Percentiles rank a stretch among this genome's conserved stretches.
These are phyloP conservation scores for Cystobasidiaceae sp. DNA, from an alignment of 1,284 basidiomycete species.

Conservation along the genomic window DNA sequence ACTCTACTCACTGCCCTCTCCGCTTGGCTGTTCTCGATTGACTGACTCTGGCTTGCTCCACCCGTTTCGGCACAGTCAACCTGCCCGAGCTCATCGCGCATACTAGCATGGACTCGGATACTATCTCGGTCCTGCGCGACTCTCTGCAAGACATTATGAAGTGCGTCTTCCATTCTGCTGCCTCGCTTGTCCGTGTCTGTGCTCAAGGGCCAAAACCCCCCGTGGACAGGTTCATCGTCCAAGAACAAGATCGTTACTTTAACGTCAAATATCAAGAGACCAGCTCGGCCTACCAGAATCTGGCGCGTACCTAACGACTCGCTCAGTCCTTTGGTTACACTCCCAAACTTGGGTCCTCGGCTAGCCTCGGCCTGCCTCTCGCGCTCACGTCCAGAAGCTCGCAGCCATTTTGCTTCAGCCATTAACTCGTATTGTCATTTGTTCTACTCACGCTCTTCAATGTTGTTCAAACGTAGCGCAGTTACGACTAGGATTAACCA, in stretches of 20 bases:
- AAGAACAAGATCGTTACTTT: conserved; percentile 49
- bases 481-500: too few species aligned
- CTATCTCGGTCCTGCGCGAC: conserved; percentile 73
- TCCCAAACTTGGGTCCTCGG: too few species aligned
- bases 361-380: too few species aligned
- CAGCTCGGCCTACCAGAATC: conserved; percentile 48
- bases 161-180: conserved; percentile 56
- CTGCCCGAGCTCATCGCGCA: conserved; percentile 70
- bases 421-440: too few species aligned
- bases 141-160: conserved; percentile 82
- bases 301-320: not conserved
- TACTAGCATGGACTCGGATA: conserved; percentile 86
- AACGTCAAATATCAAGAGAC: conserved; percentile 50
- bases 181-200: not conserved
- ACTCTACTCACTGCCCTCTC: not conserved
- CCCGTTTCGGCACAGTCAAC: conserved; percentile 49
- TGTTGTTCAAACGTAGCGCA: too few species aligned
- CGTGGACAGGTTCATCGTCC: conserved; percentile 49
- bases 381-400: too few species aligned
- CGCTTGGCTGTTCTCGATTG: not conserved
- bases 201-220: not conserved
- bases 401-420: too few species aligned
- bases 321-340: not conserved
- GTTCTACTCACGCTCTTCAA: too few species aligned
- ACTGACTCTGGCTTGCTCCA: not conserved